These are phyloP conservation scores for Macrophomina tecta DNA, from an alignment of 2,329 filamentous ascomycete genomes.

Conservation along the genomic window DNA sequence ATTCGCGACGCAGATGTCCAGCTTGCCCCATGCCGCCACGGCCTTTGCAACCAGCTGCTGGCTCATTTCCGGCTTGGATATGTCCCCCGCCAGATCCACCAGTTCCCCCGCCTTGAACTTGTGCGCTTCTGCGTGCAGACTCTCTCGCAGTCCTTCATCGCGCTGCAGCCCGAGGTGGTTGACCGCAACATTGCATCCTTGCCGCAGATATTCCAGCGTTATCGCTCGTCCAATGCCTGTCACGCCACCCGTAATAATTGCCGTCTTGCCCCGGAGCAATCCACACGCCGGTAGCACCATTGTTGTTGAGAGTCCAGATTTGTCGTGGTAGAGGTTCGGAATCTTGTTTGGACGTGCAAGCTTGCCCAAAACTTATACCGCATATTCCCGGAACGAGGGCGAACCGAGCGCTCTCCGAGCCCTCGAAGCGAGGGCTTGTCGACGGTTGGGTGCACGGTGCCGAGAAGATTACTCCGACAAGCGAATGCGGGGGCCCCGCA, in stretches of 20 bases:
- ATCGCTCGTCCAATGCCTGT: background rate
- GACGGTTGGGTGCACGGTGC: background rate
- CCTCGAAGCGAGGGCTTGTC: background rate
- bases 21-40: background rate
- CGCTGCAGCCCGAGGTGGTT: conserved; percentile 3
- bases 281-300: conserved; percentile 37
- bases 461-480: background rate
- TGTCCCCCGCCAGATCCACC: background rate
- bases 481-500: conserved; percentile 4
- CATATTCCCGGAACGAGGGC: background rate
- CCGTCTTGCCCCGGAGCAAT: background rate
- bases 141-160: background rate
- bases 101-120: background rate
- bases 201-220: background rate
- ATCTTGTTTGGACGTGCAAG: background rate
- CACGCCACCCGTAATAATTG: background rate
- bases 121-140: background rate
- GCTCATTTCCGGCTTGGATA: background rate
- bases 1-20: conserved; percentile 8
- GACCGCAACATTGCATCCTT: conserved; percentile 1
- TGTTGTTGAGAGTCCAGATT: background rate
- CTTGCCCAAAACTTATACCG: background rate
- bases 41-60: background rate
- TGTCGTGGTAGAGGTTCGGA: background rate
- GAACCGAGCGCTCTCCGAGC: background rate